A percentile compares a stretch with the other conserved stretches of the same genome.
Conservation (phyloP, 2,329 filamentous ascomycete genomes). For the Microthyrium microscopicum region DNA sequence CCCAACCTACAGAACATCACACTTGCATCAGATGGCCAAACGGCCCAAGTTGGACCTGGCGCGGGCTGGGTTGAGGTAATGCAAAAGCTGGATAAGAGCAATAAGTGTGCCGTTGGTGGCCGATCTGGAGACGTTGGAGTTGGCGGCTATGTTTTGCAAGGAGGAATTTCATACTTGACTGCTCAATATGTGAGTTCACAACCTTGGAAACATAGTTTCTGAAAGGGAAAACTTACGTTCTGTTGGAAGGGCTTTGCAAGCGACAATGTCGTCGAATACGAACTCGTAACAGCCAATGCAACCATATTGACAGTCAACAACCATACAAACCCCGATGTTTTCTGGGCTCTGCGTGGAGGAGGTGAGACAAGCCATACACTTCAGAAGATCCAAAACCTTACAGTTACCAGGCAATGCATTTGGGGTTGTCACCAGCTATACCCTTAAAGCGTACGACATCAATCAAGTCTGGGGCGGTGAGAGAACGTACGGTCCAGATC, state of each 20-base stretch:
- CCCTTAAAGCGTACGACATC: background rate
- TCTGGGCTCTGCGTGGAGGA: conserved; percentile 7
- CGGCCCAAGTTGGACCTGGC: background rate
- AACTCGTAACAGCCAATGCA: conserved; percentile 17
- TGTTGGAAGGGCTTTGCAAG: conserved; percentile 17
- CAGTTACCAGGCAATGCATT: too few relatives aligned
- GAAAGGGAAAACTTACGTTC: too few relatives aligned
- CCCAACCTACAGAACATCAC: too few relatives aligned
- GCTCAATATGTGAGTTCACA: too few relatives aligned
- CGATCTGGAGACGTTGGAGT: background rate
- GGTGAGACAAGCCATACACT: too few relatives aligned
- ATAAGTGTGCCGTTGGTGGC: background rate
- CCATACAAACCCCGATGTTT: conserved; percentile 4
- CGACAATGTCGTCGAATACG: conserved; percentile 14
- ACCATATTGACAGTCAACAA: background rate
- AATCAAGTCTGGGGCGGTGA: conserved; percentile 29
- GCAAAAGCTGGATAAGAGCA: background rate
- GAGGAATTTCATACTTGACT: background rate
- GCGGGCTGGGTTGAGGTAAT: background rate
- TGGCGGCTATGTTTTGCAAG: background rate
- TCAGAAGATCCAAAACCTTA: too few relatives aligned
- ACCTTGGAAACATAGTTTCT: too few relatives aligned
- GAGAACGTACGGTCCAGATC: conserved; percentile 22
- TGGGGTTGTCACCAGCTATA: conserved; percentile 26
- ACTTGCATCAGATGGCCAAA: background rate